These are phyloP conservation scores for Aureobasidium uvarum DNA, from an alignment of 2,329 filamentous ascomycete species.

Conservation along the genomic window DNA sequence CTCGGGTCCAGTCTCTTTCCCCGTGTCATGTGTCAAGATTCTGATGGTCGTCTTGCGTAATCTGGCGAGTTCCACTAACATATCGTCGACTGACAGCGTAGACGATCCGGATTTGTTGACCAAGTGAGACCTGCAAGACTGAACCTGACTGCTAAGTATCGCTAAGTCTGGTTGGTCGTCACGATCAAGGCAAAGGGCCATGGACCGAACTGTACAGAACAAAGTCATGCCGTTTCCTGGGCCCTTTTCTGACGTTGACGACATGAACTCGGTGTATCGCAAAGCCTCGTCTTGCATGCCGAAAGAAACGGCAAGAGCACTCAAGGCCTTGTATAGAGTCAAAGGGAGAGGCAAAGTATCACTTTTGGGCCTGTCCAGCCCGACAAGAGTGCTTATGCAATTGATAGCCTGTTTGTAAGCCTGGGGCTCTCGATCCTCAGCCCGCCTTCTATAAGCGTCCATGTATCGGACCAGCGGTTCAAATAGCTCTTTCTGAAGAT, in stretches of 20 bases:
- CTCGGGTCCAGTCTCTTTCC: background rate
- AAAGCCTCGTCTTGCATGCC: constrained; percentile 15
- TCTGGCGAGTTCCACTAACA: background rate
- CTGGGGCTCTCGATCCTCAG: background rate
- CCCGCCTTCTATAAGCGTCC: constrained; percentile 51
- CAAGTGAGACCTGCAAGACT: background rate
- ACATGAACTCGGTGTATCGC: background rate
- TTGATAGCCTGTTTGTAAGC: background rate
- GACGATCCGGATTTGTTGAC: background rate
- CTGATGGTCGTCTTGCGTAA: constrained; percentile 9
- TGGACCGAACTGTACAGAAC: background rate
- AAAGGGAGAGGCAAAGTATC: background rate
- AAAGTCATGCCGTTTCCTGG: background rate
- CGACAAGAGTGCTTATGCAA: background rate
- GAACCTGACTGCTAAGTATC: background rate
- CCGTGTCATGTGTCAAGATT: background rate
- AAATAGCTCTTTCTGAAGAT: constrained; percentile 63
- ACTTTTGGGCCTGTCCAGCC: background rate
- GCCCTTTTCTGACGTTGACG: background rate
- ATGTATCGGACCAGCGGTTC: constrained; percentile 64
- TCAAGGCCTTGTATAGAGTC: background rate
- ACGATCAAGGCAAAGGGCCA: background rate
- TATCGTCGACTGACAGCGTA: background rate
- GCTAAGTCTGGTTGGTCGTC: background rate
- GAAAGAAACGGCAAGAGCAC: constrained; percentile 2